Evolutionary conservation across 345 rosid species (phyloP).

Genomic region (Chamaenerion angustifolium): DNA sequence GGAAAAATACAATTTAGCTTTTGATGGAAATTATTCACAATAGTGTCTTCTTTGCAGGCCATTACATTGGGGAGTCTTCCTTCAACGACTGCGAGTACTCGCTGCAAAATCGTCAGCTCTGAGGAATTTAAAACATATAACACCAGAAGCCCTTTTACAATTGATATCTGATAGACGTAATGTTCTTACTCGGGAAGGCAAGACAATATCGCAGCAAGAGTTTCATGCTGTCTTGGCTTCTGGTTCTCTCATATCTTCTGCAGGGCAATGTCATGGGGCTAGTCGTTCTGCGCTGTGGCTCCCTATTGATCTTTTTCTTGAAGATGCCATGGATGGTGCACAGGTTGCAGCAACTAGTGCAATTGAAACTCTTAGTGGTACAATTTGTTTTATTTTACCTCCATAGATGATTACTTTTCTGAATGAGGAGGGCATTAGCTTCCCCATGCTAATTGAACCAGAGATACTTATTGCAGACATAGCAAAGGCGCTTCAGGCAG

Average conservation of each 20-base stretch:
- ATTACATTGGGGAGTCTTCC: conserved; percentile 59
- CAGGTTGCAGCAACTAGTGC: conserved; percentile 68
- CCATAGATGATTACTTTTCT: background rate
- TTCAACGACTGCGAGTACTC: conserved; percentile 47
- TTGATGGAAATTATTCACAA: background rate
- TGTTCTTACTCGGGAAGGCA: conserved; percentile 29
- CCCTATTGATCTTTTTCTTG: conserved; percentile 90
- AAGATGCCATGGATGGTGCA: conserved; percentile 82
- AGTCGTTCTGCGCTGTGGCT: conserved; percentile 72
- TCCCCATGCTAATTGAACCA: background rate
- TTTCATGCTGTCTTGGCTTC: conserved; percentile 42
- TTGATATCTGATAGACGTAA: conserved; percentile 36
- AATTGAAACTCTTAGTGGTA: conserved; percentile 60
- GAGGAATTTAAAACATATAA: conserved; percentile 43
- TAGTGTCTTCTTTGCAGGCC: conserved; percentile 34
- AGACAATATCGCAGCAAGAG: conserved; percentile 33
- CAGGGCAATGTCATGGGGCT: conserved; percentile 58
- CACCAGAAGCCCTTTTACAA: conserved; percentile 48
- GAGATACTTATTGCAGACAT: conserved; percentile 48
- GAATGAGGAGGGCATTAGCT: background rate
- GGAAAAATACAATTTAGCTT: too few species aligned
- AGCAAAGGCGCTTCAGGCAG: conserved; percentile 78
- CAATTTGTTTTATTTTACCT: conserved; percentile 13
- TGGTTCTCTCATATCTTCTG: conserved; percentile 41
- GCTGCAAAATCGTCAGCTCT: conserved; percentile 46